phyloP scores from a whole-genome alignment of 257 asterid genomes.

The Gentiana straminea region DNA sequence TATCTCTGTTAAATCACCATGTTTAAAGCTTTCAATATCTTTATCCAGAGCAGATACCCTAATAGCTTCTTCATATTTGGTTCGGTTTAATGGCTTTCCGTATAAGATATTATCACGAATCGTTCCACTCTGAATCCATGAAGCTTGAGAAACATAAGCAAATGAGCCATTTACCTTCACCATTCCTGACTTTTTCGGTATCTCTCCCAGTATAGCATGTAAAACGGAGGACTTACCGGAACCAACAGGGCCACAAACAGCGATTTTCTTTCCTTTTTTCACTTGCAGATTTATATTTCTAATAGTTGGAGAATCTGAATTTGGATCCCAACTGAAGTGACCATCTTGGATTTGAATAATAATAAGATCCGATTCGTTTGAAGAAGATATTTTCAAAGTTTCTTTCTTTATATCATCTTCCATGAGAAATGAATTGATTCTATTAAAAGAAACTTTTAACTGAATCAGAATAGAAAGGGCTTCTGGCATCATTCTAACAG shows the following conservation, averaged over 20 bases:
- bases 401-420: conserved; percentile 53
- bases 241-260: conserved; percentile 71
- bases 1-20: conserved; percentile 76
- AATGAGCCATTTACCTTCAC: conserved; percentile 49
- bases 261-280: conserved; percentile 43
- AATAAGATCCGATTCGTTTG: conserved; percentile 9
- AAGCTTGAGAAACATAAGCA: conserved; percentile 71
- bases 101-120: conserved; percentile 60
- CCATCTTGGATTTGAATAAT: conserved; percentile 34
- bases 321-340: conserved; percentile 52
- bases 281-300: conserved; percentile 24
- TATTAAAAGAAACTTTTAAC: conserved; percentile 53
- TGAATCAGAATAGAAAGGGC: conserved; percentile 53
- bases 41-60: conserved; percentile 53
- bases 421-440: conserved; percentile 46
- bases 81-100: conserved; percentile 54
- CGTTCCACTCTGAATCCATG: conserved; percentile 85
- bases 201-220: conserved; percentile 58
- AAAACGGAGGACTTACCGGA: conserved; percentile 68
- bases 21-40: conserved; percentile 52
- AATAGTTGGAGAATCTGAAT: conserved; percentile 21
- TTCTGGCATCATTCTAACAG: conserved; percentile 54
- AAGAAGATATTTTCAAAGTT: conserved; percentile 4
- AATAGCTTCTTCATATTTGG: conserved; percentile 41
- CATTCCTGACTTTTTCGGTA: conserved; percentile 50